Base-by-base conservation (phyloP, 2,329 filamentous ascomycete genomes). In the Hirsutella rhossiliensis region DNA sequence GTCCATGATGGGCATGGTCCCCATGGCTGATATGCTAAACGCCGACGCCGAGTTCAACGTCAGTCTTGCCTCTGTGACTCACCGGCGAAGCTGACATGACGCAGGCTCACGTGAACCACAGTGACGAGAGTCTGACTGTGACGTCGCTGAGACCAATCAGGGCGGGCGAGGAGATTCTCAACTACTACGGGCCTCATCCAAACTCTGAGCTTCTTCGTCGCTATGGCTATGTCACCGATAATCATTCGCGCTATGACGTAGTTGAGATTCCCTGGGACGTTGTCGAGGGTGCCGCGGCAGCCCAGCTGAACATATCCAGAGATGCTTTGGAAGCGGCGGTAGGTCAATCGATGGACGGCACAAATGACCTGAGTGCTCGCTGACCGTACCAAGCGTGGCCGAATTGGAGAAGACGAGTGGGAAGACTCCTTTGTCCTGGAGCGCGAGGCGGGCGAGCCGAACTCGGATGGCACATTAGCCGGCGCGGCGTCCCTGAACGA, bases 1-100 rank as follows among this genome's bases (percentile, higher is more conserved):
- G 49, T 65, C 68, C 1, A 64, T 73, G 58, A 86, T 94, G 63
- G 88, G 84, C 43, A 92, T 95, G 86, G 84, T 95, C 0, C 87
- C 88, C 1, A 76, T 96, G 68, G 88, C 88, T 1, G 89, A 95
- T 58, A 81, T 94, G 56, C 71, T 96, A 29, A 95, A 94, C 55
- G 87, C 88, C 0, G 86, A 95, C 59, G 87, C 84, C 5, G 80
- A 87, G 50, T 92, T 92, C 61, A 94, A 95, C 52, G 84, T 83
- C 53, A 28, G 30, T 19, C 15, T 23, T 8, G 39, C 11, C 7
- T 6, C 7, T 28, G 31, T 20, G 2, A 2, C n/a, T 12, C 23
- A 9, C 31, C 3, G 7, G 9, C 4, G 11, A 27, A 4, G 31
- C 40, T 48, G 42, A 48, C 20, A 15, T 20, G 27, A 11, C 13